Conservation (phyloP, 192 early-diverging fungal genomes). For the Entomortierella beljakovae region DNA sequence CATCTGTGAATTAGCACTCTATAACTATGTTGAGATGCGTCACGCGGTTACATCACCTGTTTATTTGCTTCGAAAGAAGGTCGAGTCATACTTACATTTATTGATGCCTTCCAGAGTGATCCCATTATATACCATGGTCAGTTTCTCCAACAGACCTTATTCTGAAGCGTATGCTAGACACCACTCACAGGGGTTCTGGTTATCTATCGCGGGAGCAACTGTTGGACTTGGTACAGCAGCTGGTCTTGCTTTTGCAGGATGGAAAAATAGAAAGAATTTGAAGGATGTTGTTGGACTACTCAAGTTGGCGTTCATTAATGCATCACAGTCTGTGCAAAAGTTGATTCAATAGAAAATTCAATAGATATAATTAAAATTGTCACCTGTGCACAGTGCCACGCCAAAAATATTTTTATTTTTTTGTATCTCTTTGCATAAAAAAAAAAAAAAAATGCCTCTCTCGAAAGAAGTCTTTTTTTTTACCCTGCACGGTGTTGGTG, state of each 20-base stretch:
- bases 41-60: slow-evolving; percentile 77
- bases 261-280: slow-evolving; percentile 31
- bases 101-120: slow-evolving; percentile 78
- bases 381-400: no score
- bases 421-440: no score
- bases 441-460: no score
- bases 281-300: slow-evolving; percentile 21
- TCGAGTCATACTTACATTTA: slow-evolving; percentile 83
- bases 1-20: slow-evolving; percentile 93
- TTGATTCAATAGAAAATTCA: slow-evolving; percentile 35
- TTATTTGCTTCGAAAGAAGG: slow-evolving; percentile 81
- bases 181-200: slow-evolving; percentile 64
- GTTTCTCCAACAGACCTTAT: slow-evolving; percentile 91
- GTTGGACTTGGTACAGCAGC: slow-evolving; percentile 35
- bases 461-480: no score
- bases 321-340: slow-evolving; percentile 31
- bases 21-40: slow-evolving; percentile 97
- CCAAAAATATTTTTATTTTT: no score
- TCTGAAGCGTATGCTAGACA: slow-evolving; percentile 68
- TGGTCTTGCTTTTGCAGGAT: slow-evolving; percentile 30
- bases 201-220: slow-evolving; percentile 43
- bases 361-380: no score
- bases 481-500: no score
- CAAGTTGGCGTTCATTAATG: slow-evolving; percentile 31
- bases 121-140: slow-evolving; percentile 97